Percentiles rank a stretch among this genome's conserved stretches.
phyloP scores from a whole-genome alignment of 1,139 yeast species.

The Candida albicans region DNA sequence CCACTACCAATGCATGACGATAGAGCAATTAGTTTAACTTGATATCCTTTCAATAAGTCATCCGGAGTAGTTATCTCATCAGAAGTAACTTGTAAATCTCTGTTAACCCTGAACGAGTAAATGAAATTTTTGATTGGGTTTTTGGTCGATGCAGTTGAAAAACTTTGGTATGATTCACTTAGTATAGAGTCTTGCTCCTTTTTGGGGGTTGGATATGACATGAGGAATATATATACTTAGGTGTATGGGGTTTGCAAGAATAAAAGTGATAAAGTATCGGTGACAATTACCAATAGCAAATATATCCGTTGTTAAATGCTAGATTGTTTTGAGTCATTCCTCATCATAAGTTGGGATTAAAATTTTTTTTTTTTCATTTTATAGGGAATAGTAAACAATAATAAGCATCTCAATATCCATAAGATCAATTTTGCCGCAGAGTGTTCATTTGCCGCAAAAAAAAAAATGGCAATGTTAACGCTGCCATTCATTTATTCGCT shows the following conservation, averaged over 20 bases:
- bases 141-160: not conserved
- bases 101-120: slow-evolving; percentile 13
- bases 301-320: too few species aligned
- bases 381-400: not conserved
- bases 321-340: too few species aligned
- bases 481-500: not conserved
- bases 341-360: not conserved
- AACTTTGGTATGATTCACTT: not conserved
- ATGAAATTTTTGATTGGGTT: slow-evolving; percentile 4
- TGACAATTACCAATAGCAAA: too few species aligned
- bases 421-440: slow-evolving; percentile 1
- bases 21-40: slow-evolving; percentile 66
- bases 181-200: not conserved
- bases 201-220: not conserved
- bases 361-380: not conserved
- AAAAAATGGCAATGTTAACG: not conserved
- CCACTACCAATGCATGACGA: slow-evolving; percentile 80
- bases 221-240: not conserved
- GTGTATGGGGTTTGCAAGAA: too few species aligned
- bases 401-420: not conserved
- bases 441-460: slow-evolving; percentile 2
- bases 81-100: slow-evolving; percentile 11
- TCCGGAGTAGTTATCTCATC: slow-evolving; percentile 14
- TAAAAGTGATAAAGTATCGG: too few species aligned
- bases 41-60: slow-evolving; percentile 29